Conservation (phyloP, 257 asterid genomes). For the Rubia yunnanensis region DNA sequence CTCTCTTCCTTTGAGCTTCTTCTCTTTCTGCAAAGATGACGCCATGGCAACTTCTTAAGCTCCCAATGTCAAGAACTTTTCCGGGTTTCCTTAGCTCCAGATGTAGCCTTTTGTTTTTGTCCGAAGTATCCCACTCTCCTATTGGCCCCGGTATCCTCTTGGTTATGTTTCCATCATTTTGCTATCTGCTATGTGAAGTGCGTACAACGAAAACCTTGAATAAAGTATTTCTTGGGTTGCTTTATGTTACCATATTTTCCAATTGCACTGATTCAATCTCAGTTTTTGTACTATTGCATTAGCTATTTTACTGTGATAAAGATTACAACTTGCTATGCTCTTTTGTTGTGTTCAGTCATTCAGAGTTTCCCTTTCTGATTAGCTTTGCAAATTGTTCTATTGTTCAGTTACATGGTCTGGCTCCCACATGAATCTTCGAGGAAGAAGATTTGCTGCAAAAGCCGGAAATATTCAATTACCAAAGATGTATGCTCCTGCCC, state of each 20-base stretch:
- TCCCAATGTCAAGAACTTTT: constrained; percentile 32
- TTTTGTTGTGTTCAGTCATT: neutral
- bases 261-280: neutral
- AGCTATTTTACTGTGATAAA: neutral
- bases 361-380: neutral
- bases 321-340: neutral
- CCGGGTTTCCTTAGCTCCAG: constrained; percentile 19
- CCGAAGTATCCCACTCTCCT: constrained; percentile 21
- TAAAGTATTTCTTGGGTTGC: neutral
- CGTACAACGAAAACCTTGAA: neutral
- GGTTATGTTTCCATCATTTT: neutral
- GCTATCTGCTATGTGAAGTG: neutral
- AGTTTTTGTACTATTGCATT: neutral
- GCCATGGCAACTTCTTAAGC: constrained; percentile 33
- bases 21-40: neutral
- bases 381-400: constrained; percentile 10
- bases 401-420: constrained; percentile 41
- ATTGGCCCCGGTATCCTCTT: constrained; percentile 29
- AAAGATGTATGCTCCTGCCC: constrained; percentile 44
- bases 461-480: constrained; percentile 45
- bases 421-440: constrained; percentile 18
- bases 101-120: constrained; percentile 23
- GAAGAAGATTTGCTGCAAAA: constrained; percentile 48
- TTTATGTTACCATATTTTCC: neutral
- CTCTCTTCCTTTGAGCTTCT: neutral